phyloP scores from a whole-genome alignment of 441 rosid species.

The Pelargonium hybrid region DNA sequence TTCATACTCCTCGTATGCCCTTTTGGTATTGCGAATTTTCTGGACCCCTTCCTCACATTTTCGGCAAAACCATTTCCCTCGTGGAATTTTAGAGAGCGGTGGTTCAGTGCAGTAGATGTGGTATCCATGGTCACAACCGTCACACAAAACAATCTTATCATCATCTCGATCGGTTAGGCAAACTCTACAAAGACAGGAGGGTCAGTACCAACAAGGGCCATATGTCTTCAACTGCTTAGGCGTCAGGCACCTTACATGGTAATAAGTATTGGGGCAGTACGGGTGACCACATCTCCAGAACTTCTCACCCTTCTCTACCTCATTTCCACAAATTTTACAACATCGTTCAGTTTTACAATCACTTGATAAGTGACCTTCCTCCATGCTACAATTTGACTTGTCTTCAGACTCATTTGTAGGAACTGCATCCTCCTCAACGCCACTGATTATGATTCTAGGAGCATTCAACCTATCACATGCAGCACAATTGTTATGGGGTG shows the following conservation, averaged over 20 bases:
- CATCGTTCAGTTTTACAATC: slow-evolving; percentile 12
- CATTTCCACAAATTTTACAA: slow-evolving; percentile 56
- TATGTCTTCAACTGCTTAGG: slow-evolving; percentile 40
- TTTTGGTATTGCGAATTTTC: slow-evolving; percentile 40
- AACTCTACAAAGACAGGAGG: slow-evolving; percentile 76
- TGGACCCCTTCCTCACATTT: slow-evolving; percentile 49
- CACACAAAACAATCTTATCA: slow-evolving; percentile 66
- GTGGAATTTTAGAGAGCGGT: slow-evolving; percentile 40
- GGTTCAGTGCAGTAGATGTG: slow-evolving; percentile 79
- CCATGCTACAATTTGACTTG: slow-evolving; percentile 33
- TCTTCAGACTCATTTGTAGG: slow-evolving; percentile 30
- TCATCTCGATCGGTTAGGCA: slow-evolving; percentile 73
- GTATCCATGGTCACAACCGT: slow-evolving; percentile 83
- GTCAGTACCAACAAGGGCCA: slow-evolving; percentile 76
- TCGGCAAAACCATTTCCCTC: slow-evolving; percentile 72
- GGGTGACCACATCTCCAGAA: slow-evolving; percentile 51
- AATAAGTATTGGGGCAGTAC: slow-evolving; percentile 52
- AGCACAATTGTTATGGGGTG: slow-evolving; percentile 64
- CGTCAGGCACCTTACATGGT: slow-evolving; percentile 72
- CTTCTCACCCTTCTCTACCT: slow-evolving; percentile 32
- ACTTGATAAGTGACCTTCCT: slow-evolving; percentile 23
- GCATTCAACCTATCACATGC: slow-evolving; percentile 60
- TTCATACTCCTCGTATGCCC: slow-evolving; percentile 28
- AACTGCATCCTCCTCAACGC: slow-evolving; percentile 21
- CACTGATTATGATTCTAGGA: slow-evolving; percentile 24